A percentile compares a stretch with the other conserved stretches of the same genome.
Evolutionary conservation across 2,329 filamentous ascomycete genomes (phyloP).

Genomic region (Aspergillus candidus): DNA sequence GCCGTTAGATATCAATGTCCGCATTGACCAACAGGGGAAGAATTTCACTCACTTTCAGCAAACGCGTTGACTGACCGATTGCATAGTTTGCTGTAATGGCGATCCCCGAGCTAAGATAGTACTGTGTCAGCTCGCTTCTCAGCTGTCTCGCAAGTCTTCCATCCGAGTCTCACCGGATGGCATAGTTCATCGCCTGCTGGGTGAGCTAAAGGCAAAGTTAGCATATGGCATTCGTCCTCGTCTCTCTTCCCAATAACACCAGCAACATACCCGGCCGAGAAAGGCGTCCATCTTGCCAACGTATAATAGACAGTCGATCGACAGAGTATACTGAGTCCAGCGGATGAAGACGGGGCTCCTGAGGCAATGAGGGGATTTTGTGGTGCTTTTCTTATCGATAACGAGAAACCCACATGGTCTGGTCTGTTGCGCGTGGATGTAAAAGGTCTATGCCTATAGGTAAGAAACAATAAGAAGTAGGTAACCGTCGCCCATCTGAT

Average conservation of each 20-base stretch:
- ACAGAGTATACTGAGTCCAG: no score
- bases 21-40: neutral
- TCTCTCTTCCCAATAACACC: no score
- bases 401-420: no score
- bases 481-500: neutral
- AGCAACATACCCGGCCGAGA: no score
- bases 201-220: conserved; percentile 47
- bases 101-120: conserved; percentile 59
- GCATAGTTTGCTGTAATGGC: conserved; percentile 79
- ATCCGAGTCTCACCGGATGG: conserved; percentile 55
- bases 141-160: neutral
- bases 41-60: conserved; percentile 55
- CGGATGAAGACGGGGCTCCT: no score
- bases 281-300: no score
- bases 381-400: no score
- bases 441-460: conserved; percentile 4
- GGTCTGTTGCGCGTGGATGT: no score
- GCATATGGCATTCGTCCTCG: conserved; percentile 13
- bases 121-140: conserved; percentile 6
- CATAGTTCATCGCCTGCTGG: conserved; percentile 84
- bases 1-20: conserved; percentile 4
- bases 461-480: neutral
- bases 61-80: conserved; percentile 70
- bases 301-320: no score
- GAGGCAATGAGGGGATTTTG: no score